Percentiles rank a stretch among this genome's conserved stretches.
phyloP scores from a whole-genome alignment of 441 rosid species.

The Pelargonium citronellum region DNA sequence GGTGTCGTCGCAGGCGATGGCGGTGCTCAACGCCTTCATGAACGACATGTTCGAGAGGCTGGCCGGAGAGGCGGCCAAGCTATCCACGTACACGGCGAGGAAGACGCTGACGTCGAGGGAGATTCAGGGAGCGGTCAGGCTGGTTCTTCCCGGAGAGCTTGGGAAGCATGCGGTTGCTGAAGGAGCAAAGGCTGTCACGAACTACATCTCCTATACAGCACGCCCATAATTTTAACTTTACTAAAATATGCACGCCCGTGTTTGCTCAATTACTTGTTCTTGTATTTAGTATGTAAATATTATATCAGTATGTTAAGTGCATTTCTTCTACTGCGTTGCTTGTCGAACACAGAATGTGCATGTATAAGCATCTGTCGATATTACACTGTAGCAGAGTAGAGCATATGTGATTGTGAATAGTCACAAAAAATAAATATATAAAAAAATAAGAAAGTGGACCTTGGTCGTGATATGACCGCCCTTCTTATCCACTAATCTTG shows the following conservation, averaged over 20 bases:
- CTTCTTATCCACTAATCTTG: no score
- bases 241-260: no score
- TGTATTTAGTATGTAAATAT: neutral
- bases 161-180: conserved; percentile 68
- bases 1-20: conserved; percentile 64
- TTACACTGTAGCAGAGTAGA: no score
- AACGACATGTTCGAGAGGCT: conserved; percentile 71
- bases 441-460: no score
- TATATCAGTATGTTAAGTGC: no score
- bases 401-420: no score
- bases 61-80: conserved; percentile 52
- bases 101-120: conserved; percentile 61
- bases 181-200: conserved; percentile 57
- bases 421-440: no score
- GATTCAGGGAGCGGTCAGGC: conserved; percentile 59
- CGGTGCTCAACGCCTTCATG: conserved; percentile 57
- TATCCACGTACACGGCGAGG: conserved; percentile 30
- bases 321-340: no score
- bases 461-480: no score
- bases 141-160: conserved; percentile 75
- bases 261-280: neutral
- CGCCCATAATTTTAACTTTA: neutral
- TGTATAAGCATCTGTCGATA: no score
- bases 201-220: conserved; percentile 27
- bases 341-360: no score